phyloP scores from a whole-genome alignment of 345 rosid species.

The Euphorbia pulcherrima region DNA sequence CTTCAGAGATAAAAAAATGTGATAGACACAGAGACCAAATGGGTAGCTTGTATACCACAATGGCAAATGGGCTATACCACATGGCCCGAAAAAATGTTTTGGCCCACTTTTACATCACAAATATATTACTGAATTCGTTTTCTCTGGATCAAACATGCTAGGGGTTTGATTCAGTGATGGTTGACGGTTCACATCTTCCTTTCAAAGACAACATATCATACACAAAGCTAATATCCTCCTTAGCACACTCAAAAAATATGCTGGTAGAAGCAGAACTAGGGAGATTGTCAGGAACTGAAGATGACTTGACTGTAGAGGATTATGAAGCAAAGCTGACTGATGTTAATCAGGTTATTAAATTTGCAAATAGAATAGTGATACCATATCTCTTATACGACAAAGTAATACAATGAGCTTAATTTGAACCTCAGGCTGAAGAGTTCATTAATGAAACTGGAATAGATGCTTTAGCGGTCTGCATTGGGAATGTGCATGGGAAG shows the following conservation, averaged over 20 bases:
- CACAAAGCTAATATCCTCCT: conserved; percentile 57
- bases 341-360: conserved; percentile 53
- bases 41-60: too few species aligned
- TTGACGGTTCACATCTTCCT: conserved; percentile 89
- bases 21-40: too few species aligned
- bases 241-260: conserved; percentile 68
- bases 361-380: conserved; percentile 14
- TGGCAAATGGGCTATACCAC: too few species aligned
- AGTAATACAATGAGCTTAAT: conserved; percentile 13
- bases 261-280: conserved; percentile 96
- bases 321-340: conserved; percentile 90
- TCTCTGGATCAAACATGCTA: conserved; percentile 25
- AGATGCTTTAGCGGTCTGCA: conserved; percentile 92
- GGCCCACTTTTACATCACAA: background rate
- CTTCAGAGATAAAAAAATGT: too few species aligned
- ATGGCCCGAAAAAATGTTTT: too few species aligned
- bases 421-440: conserved; percentile 65
- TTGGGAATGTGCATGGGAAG: conserved; percentile 97
- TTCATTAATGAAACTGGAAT: conserved; percentile 76
- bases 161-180: conserved; percentile 97
- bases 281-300: conserved; percentile 92
- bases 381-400: background rate
- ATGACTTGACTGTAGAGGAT: conserved; percentile 87
- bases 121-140: conserved; percentile 16
- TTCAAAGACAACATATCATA: conserved; percentile 65